Base-by-base conservation (phyloP, 2,329 filamentous ascomycete species). In the Colletotrichum cuscutae region DNA sequence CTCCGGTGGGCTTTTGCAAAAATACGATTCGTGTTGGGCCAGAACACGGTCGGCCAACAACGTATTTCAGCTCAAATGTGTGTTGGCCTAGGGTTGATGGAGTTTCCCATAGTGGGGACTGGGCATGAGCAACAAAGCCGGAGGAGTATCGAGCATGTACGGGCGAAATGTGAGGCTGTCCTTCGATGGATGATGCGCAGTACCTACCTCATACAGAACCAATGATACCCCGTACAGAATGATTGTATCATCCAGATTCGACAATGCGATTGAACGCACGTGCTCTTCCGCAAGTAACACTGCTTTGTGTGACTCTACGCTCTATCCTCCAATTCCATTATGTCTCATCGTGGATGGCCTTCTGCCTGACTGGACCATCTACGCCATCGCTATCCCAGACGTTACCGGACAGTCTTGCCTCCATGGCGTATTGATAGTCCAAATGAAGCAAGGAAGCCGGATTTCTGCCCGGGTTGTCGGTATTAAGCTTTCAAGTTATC, bases 401-500 rank as follows among this genome's bases (percentile, higher is more conserved):
- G 4, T 8, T 19, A 22, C 42, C 42, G 42, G 11, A 22, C 19
- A 49, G 19, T 49, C 19, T 49, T 22, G 42, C 19, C 19, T 58
- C 12, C 11, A 15, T 54, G 22, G 24, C 22, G 24, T 54, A 54
- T 2, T 19, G 30, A 15, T 32, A 32, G 24, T 15, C 28, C 46
- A 46, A 42, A 22, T 9, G 24, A 5, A n/a, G 53, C 62, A 49
- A 30, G 30, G 15, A 26, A 30, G 7, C 12, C 22, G 61, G 13
- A n/a, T 28, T 52, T 53, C 62, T 56, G 19, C n/a, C 49, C 28
- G 30, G 32, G 24, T 19, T 32, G 37, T 19, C 30, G n/a, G 22
- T 57, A 22, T 58, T 65, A 49, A 32, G 35, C 35, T 66, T 60
- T 66, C 15, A 42, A 28, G 15, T 28, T 52, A 60, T 58, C 26